Evolutionary conservation across 768 basidiomycete species (phyloP), one percentile per base, ranked within the genome.

Genomic region (Pleurotus tuoliensis): DNA sequence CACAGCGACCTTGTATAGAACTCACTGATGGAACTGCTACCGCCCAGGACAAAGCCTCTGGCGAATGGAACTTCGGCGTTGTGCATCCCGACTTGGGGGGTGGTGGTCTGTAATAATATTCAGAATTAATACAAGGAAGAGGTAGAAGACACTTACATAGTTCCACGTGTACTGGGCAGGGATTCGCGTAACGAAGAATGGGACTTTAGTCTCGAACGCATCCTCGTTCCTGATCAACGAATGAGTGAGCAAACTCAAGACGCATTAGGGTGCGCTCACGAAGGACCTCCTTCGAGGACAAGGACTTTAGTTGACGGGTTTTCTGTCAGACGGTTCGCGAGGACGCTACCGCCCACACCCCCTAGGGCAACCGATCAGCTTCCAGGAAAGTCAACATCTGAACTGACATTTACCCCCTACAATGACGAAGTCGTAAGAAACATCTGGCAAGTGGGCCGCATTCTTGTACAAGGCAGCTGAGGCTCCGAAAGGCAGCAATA

Each of bases 1-100:
- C 5, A 30, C 15, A 6, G 11, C 1, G 45, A 27, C 24, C 5
- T 25, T 11, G 3, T 12, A 7, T 5, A 20, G 13, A 11, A 62
- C 66, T 53, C 40, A 72, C 71, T 64, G 56, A 62, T 53, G 15
- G 58, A 49, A 25, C 62, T 62, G 15, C 55, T 48, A 9, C 64
- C 65, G 15, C 65, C 65, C 6, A 67, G 48, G 12, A 62, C 25
- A 38, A 47, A 39, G 3, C 65, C 65, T 43, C 65, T 45, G 6
- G 65, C 52, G 41, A 61, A 62, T 3, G 59, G 24, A 13, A 66
- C 56, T 3, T 38, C 6, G 4, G 58, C 57, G 13, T 53, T 51
- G 55, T 62, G 59, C 8, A 67, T 51, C n/a, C 44, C 58, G 16
- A 51, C 5, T 58, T 67, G 65, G 12, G 61, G 61, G 4, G 56